Percentiles rank a stretch among this genome's conserved stretches.
Evolutionary conservation across 495 filamentous ascomycete genomes (phyloP).

Genomic region (Extremus antarcticus): DNA sequence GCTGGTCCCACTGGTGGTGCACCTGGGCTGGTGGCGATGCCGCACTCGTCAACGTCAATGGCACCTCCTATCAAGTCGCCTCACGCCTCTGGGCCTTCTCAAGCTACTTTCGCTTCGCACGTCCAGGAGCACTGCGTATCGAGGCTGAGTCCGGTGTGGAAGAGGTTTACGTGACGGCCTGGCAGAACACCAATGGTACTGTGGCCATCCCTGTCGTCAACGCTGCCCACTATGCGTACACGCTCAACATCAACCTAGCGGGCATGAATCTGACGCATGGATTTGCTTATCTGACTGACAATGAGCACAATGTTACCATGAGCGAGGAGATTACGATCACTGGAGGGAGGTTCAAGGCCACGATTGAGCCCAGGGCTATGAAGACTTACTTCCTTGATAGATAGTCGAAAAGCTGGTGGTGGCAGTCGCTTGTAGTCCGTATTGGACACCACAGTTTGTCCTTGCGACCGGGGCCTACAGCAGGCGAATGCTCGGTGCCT

Average conservation of each 20-base stretch:
- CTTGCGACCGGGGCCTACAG: too few species aligned
- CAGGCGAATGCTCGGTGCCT: too few species aligned
- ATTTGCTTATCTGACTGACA: constrained; percentile 17
- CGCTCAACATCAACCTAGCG: constrained; percentile 7
- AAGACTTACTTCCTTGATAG: constrained; percentile 16
- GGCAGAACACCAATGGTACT: constrained; percentile 18
- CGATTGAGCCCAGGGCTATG: constrained; percentile 13
- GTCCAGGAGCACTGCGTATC: constrained; percentile 12
- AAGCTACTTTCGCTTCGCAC: constrained; percentile 20
- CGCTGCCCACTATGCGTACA: constrained; percentile 17
- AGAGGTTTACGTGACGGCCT: constrained; percentile 16
- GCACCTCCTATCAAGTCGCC: constrained; percentile 13
- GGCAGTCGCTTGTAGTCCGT: too few species aligned
- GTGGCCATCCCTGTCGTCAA: constrained; percentile 19
- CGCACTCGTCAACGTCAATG: constrained; percentile 14
- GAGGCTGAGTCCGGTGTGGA: constrained; percentile 8
- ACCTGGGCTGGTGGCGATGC: constrained; percentile 7
- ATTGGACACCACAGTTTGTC: too few species aligned
- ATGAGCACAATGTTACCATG: constrained; percentile 16
- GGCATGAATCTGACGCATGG: constrained; percentile 6
- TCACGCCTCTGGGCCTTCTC: constrained; percentile 18
- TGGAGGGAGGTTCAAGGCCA: constrained; percentile 8
- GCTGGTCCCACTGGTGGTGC: constrained; percentile 21
- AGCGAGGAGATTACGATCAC: neutral
- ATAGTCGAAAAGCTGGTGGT: too few species aligned